A percentile compares a stretch with the other conserved stretches of the same genome.
These are phyloP conservation scores for Acephala macrosclerotiorum DNA, from an alignment of 2,329 filamentous ascomycete species.

Conservation along the genomic window DNA sequence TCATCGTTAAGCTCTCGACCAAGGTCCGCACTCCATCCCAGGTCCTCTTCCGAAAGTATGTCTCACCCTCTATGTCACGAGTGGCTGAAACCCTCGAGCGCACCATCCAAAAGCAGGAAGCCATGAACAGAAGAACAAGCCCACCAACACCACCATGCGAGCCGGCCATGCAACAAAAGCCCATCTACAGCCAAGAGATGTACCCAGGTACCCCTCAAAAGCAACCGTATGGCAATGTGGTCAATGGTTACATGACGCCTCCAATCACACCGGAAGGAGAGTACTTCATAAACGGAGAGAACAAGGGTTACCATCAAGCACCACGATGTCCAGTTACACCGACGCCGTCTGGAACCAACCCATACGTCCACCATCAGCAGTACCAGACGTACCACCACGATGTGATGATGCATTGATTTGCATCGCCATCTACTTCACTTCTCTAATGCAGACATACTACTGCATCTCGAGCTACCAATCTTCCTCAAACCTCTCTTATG, in stretches of 20 bases:
- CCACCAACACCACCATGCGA: slow-evolving; percentile 69
- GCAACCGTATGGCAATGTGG: slow-evolving; percentile 60
- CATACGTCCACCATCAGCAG: slow-evolving; percentile 50
- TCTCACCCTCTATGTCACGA: slow-evolving; percentile 68
- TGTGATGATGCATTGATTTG: slow-evolving; percentile 43
- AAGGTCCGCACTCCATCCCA: slow-evolving; percentile 72
- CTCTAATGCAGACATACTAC: slow-evolving; percentile 6
- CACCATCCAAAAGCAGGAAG: slow-evolving; percentile 70
- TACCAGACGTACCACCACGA: slow-evolving; percentile 56
- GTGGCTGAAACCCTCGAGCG: slow-evolving; percentile 70
- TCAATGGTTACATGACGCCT: slow-evolving; percentile 82
- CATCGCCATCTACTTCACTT: background rate
- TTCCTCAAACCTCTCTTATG: slow-evolving; percentile 34
- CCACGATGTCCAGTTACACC: slow-evolving; percentile 68
- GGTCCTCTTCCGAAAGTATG: slow-evolving; percentile 73
- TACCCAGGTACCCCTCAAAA: slow-evolving; percentile 84
- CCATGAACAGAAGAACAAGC: slow-evolving; percentile 61
- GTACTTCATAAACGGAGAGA: slow-evolving; percentile 50
- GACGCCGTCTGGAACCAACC: slow-evolving; percentile 58
- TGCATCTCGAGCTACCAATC: slow-evolving; percentile 15
- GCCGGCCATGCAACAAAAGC: slow-evolving; percentile 55
- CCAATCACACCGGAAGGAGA: slow-evolving; percentile 83
- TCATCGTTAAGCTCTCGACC: slow-evolving; percentile 59
- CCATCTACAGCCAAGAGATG: slow-evolving; percentile 52
- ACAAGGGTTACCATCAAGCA: slow-evolving; percentile 38